phyloP scores from a whole-genome alignment of 371 early-diverging fungal genomes.

The Haplosporangium sp. region DNA sequence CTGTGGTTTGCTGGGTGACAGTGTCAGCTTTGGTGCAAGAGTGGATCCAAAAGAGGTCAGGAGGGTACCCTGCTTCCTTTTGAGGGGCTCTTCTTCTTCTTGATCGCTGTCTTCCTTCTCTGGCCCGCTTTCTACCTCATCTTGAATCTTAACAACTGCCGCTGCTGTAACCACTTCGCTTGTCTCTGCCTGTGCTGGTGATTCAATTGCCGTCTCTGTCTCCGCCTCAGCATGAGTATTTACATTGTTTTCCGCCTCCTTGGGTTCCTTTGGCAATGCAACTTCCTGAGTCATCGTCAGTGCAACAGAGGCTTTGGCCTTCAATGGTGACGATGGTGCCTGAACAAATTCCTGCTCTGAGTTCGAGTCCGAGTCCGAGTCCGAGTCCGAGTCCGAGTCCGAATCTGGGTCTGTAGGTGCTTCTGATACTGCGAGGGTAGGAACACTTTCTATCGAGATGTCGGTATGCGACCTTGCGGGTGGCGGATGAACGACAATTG shows the following conservation, averaged over 20 bases:
- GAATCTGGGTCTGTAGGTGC: conserved; percentile 10
- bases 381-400: conserved; percentile 3
- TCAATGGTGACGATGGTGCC: conserved; percentile 43
- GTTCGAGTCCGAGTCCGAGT: conserved; percentile 15
- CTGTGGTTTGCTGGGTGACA: conserved; percentile 33
- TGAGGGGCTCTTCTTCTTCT: conserved; percentile 2
- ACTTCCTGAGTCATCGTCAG: conserved; percentile 3
- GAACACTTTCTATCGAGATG: conserved; percentile 18
- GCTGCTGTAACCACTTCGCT: not conserved
- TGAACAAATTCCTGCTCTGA: conserved; percentile 36
- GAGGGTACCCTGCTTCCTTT: conserved; percentile 9
- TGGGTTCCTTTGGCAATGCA: not conserved
- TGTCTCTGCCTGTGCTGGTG: not conserved
- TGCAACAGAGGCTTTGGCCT: conserved; percentile 42
- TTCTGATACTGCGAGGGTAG: conserved; percentile 25
- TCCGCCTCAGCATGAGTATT: conserved; percentile 3
- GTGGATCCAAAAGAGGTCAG: conserved; percentile 38
- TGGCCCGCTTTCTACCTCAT: not conserved
- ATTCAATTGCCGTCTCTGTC: conserved; percentile 2
- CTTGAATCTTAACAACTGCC: not conserved
- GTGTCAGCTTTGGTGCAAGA: conserved; percentile 45
- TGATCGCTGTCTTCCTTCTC: conserved; percentile 1
- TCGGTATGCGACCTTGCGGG: conserved; percentile 22
- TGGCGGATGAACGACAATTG: conserved; percentile 49
- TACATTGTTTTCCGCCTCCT: not conserved